phyloP scores from a whole-genome alignment of 2,329 filamentous ascomycete genomes.

The Diaporthe humulicola region DNA sequence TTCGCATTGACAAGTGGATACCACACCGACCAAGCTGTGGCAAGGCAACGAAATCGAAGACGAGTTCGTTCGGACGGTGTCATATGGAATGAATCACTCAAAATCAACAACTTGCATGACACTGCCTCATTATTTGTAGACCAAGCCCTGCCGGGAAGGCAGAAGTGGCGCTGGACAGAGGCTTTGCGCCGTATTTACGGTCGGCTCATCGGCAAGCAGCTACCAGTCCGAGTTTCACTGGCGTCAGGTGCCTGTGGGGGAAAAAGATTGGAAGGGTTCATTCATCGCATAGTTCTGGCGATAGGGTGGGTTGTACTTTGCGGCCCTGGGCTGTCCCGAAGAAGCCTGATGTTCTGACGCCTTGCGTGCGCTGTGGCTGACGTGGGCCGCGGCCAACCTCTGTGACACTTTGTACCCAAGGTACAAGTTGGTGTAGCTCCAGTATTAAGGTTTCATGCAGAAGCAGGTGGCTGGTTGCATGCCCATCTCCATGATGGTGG shows the following conservation, averaged over 20 bases:
- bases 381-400: neutral
- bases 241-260: neutral
- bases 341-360: neutral
- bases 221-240: neutral
- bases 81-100: neutral
- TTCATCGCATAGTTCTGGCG: too few species aligned
- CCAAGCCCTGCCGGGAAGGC: neutral
- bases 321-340: neutral
- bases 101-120: neutral
- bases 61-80: neutral
- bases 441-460: neutral
- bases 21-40: neutral
- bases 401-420: neutral
- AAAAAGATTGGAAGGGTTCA: neutral
- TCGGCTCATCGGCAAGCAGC: neutral
- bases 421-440: neutral
- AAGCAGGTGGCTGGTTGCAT: neutral
- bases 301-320: neutral
- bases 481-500: neutral
- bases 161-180: neutral
- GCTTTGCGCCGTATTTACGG: neutral
- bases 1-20: neutral
- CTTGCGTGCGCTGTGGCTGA: neutral
- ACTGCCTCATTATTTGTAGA: neutral
- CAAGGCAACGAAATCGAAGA: neutral